Base-by-base conservation (phyloP, 1,139 yeast species). In the Kluyveromyces sp. region DNA sequence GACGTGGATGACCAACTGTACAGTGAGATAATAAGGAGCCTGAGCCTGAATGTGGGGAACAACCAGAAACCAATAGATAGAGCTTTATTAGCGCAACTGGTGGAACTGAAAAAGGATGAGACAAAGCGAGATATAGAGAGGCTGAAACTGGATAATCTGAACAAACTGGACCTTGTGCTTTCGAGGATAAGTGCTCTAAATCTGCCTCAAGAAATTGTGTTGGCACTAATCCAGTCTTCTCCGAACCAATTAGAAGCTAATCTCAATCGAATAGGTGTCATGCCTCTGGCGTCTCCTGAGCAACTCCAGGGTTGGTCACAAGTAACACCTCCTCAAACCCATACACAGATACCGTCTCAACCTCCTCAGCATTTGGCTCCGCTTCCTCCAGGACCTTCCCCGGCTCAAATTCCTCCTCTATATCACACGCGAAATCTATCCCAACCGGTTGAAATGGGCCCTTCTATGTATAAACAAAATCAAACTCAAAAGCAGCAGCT, bases 101-200 rank as follows among this genome's bases (percentile, higher is more conserved):
- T 39, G 13, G 36, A 33, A 13, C 18, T 39, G 16, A 39, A 39
- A 25, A 33, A 25, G 3, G 17, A 13, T 3, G 37, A 39, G 37
- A 13, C 22, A 3, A 29, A 15, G 12, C 26, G 17, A 13, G 42
- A 39, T 2, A 25, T 26, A 4, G 37, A 39, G 25, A 4, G 28
- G 8, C 33, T 43, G 30, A 43, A 43, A 40, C 17, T 20, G 15
- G 42, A 39, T 6, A 43, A 43, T 40, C 25, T 43, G 25, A 26
- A 35, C 18, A 39, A 40, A 19, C 12, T 43, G 12, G 43, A 43
- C 15, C 26, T 15, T 18, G 35, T 43, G 8, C 28, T 43, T 11
- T 16, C 37, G 19, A 43, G 39, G 26, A 15, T 43, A 29, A 39
- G 18, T 26, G 26, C 36, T 7, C 25, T 43, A 13, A 43, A 43